Evolutionary conservation across 2,329 filamentous ascomycete genomes (phyloP).

Genomic region (Sporothrix mexicana): DNA sequence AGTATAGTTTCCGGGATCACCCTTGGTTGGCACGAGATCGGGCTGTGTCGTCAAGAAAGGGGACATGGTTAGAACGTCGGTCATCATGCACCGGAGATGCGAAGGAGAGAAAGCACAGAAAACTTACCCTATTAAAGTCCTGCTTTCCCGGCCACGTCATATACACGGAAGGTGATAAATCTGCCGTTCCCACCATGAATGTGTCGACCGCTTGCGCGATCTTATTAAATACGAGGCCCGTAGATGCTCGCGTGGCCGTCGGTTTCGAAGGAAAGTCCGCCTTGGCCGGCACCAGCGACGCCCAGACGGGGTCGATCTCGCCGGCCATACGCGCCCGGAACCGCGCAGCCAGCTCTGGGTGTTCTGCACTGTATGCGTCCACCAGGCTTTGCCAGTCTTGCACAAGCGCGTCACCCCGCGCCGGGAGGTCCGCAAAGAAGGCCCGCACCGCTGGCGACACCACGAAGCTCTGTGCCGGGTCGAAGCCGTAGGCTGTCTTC

Average conservation of each 20-base stretch:
- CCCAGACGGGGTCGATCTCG: too few species aligned
- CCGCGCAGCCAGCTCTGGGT: too few species aligned
- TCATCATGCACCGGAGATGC: too few species aligned
- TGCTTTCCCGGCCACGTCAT: slow-evolving; percentile 58
- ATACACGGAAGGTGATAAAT: slow-evolving; percentile 54
- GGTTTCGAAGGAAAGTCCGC: slow-evolving; percentile 53
- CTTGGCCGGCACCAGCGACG: slow-evolving; percentile 55
- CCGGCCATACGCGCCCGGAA: too few species aligned
- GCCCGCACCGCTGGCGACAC: slow-evolving; percentile 53
- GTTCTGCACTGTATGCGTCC: slow-evolving; percentile 51
- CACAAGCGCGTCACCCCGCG: slow-evolving; percentile 54
- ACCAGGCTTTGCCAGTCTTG: slow-evolving; percentile 58
- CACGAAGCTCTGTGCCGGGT: too few species aligned
- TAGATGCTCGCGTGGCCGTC: slow-evolving; percentile 56
- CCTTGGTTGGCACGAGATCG: slow-evolving; percentile 36
- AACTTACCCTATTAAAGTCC: slow-evolving; percentile 51
- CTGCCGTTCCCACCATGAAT: slow-evolving; percentile 56
- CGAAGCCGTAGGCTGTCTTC: too few species aligned
- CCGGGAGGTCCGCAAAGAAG: slow-evolving; percentile 58
- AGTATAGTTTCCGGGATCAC: slow-evolving; percentile 43
- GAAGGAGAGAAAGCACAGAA: too few species aligned
- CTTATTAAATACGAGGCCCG: slow-evolving; percentile 56
- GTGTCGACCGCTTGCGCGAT: slow-evolving; percentile 49
- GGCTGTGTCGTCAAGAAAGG: too few species aligned
- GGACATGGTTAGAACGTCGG: too few species aligned